phyloP scores from a whole-genome alignment of 176 grass and related monocot genomes.

The Dactylis glomerata region DNA sequence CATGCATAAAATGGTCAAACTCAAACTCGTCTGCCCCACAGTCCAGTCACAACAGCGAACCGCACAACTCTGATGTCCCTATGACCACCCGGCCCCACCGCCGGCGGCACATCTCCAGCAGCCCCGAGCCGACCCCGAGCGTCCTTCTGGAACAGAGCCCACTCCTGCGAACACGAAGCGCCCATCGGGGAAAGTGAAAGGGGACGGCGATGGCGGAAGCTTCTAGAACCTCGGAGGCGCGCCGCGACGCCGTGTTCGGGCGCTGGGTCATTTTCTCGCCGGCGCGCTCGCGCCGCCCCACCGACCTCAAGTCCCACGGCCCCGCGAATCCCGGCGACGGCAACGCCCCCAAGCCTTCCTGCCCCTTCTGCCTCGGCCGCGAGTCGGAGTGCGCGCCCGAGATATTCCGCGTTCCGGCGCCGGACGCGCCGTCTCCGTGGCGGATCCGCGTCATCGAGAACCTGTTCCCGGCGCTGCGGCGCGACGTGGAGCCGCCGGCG shows the following conservation, averaged over 20 bases:
- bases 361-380: constrained; percentile 91
- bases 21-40: not conserved
- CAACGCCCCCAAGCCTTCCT: constrained; percentile 37
- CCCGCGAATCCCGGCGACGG: constrained; percentile 28
- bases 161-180: not conserved
- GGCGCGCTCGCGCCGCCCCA: constrained; percentile 79
- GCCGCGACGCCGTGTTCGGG: constrained; percentile 67
- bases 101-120: not conserved
- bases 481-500: constrained; percentile 46
- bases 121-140: not conserved
- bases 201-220: constrained; percentile 15
- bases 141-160: no score
- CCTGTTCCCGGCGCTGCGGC: constrained; percentile 75
- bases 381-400: constrained; percentile 87
- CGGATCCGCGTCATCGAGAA: constrained; percentile 97
- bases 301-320: constrained; percentile 77
- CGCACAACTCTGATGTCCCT: not conserved
- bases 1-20: not conserved
- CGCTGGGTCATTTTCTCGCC: constrained; percentile 83
- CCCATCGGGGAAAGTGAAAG: not conserved
- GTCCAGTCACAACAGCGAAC: not conserved
- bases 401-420: constrained; percentile 71
- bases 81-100: not conserved
- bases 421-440: constrained; percentile 36
- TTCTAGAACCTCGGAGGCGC: constrained; percentile 61